These are phyloP conservation scores for Fusarium circinatum DNA, from an alignment of 2,329 filamentous ascomycete genomes.

Conservation along the genomic window DNA sequence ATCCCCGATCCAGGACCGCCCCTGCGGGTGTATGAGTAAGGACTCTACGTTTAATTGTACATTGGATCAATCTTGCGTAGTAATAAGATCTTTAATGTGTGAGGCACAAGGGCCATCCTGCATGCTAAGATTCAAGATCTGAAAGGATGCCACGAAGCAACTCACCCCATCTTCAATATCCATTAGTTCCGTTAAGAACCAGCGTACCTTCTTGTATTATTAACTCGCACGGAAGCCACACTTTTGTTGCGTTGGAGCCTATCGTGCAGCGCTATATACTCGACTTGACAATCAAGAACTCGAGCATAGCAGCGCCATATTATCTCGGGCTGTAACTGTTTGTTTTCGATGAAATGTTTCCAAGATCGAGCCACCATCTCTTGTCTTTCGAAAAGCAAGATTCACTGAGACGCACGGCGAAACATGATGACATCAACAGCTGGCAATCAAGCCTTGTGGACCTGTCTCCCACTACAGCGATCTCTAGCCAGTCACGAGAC, in stretches of 20 bases:
- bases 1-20: not conserved
- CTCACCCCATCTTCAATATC: not conserved
- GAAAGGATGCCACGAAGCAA: too few species aligned
- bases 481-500: too few species aligned
- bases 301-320: not conserved
- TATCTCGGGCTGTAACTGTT: accelerated
- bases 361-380: accelerated
- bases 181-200: not conserved
- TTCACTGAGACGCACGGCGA: accelerated
- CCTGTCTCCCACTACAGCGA: too few species aligned
- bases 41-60: accelerated
- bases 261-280: not conserved
- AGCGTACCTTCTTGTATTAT: too few species aligned
- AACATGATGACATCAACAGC: not conserved
- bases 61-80: not conserved
- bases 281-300: not conserved
- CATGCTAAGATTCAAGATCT: not conserved
- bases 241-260: too few species aligned
- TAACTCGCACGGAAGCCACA: accelerated
- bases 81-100: not conserved
- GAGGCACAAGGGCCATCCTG: not conserved
- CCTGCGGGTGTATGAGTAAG: accelerated
- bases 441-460: not conserved
- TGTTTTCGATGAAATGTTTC: not conserved
- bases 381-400: not conserved